phyloP scores from a whole-genome alignment of 73 alveolate species.

The Stentor roeselii region DNA sequence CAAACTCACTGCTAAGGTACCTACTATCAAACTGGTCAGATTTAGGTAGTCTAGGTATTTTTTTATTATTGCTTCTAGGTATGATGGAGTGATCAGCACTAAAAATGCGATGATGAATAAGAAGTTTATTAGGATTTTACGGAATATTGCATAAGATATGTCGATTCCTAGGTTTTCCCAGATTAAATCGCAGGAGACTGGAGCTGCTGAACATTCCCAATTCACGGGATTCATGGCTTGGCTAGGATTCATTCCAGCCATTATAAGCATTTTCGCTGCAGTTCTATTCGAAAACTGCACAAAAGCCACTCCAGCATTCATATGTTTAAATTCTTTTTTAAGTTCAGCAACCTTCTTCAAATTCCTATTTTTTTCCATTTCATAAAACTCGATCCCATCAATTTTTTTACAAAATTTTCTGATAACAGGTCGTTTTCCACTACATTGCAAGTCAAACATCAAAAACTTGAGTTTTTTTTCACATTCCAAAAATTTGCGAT shows the following conservation, averaged over 20 bases:
- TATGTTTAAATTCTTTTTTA: neutral
- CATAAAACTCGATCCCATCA: neutral
- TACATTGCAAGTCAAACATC: neutral
- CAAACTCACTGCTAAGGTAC: neutral
- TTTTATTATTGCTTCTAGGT: neutral
- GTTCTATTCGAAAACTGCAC: neutral
- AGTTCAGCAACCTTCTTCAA: neutral
- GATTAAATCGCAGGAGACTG: neutral
- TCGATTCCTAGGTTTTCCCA: neutral
- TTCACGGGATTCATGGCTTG: neutral
- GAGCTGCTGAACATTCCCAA: neutral
- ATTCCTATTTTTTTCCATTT: neutral
- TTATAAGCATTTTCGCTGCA: neutral
- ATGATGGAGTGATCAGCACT: neutral
- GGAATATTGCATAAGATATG: neutral
- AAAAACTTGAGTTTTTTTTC: too few relatives aligned
- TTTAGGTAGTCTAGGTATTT: neutral
- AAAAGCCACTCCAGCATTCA: neutral
- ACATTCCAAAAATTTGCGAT: neutral
- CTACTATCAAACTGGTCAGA: neutral
- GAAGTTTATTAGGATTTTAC: neutral
- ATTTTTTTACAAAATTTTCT: neutral
- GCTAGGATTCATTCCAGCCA: neutral
- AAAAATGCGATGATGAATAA: neutral
- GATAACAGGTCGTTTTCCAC: neutral